Evolutionary conservation across 257 asterid genomes (phyloP).

Genomic region (Cynanchum wilfordii): DNA sequence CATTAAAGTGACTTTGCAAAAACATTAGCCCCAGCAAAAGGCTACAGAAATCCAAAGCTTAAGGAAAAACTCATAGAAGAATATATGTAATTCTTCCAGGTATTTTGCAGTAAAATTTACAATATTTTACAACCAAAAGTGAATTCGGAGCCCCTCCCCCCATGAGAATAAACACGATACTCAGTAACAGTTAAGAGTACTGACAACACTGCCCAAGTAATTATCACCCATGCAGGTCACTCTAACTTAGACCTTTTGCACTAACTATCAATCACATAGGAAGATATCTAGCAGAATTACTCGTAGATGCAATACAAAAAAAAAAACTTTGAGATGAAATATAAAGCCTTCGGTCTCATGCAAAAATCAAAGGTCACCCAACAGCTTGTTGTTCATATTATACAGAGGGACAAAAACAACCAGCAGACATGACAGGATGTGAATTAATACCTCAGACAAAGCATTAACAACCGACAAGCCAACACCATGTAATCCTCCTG

Average conservation of each 20-base stretch:
- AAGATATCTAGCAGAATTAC: neutral
- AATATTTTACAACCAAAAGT: neutral
- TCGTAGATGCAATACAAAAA: neutral
- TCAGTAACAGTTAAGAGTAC: neutral
- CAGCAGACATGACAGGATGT: neutral
- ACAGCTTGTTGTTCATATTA: neutral
- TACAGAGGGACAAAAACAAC: neutral
- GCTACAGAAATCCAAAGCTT: neutral
- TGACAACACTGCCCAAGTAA: neutral
- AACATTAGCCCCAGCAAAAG: neutral
- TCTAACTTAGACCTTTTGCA: neutral
- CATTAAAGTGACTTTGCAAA: neutral
- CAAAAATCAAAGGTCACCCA: neutral
- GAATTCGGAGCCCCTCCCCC: neutral
- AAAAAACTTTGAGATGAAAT: neutral
- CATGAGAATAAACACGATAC: neutral
- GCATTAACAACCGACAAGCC: constrained; percentile 99
- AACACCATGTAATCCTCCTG: constrained; percentile 99
- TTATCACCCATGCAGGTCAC: neutral
- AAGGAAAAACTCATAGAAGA: neutral
- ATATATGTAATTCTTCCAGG: neutral
- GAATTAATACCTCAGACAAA: constrained; percentile 67
- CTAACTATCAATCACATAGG: neutral
- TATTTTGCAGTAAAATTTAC: neutral
- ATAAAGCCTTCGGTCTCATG: neutral